Conservation (phyloP, 371 early-diverging fungal species). For the Zychaea mexicana region DNA sequence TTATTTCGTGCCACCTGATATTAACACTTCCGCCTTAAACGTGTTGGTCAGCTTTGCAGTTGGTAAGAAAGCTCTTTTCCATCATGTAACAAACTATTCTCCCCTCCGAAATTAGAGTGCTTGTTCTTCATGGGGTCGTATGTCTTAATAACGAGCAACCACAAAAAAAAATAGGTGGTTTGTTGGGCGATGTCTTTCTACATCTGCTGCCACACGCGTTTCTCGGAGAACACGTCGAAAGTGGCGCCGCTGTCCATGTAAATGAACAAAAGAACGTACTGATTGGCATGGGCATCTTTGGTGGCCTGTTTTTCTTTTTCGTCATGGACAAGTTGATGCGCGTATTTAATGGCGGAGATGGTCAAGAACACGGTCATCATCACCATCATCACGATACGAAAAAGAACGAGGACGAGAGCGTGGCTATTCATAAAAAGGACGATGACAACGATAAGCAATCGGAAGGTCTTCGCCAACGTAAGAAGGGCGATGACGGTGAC, state of each 20-base stretch:
- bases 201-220: conserved; percentile 86
- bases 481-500: not conserved
- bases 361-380: conserved; percentile 59
- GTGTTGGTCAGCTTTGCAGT: conserved; percentile 84
- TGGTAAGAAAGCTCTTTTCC: conserved; percentile 41
- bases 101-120: no score
- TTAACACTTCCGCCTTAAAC: conserved; percentile 70
- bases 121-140: no score
- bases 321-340: conserved; percentile 85
- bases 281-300: conserved; percentile 76
- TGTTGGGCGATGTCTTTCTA: conserved; percentile 85
- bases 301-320: conserved; percentile 75
- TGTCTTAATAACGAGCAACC: not conserved
- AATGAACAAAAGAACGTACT: conserved; percentile 67
- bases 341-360: conserved; percentile 67
- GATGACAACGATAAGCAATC: not conserved
- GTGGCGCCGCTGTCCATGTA: conserved; percentile 38
- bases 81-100: not conserved
- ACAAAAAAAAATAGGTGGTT: conserved; percentile 53
- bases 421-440: conserved; percentile 7
- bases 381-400: conserved; percentile 34
- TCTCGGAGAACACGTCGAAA: conserved; percentile 52
- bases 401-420: conserved; percentile 10
- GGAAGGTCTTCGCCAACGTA: conserved; percentile 36
- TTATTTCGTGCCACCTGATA: conserved; percentile 81